phyloP scores from a whole-genome alignment of 1,139 yeast species.

The Candida glucosophila region DNA sequence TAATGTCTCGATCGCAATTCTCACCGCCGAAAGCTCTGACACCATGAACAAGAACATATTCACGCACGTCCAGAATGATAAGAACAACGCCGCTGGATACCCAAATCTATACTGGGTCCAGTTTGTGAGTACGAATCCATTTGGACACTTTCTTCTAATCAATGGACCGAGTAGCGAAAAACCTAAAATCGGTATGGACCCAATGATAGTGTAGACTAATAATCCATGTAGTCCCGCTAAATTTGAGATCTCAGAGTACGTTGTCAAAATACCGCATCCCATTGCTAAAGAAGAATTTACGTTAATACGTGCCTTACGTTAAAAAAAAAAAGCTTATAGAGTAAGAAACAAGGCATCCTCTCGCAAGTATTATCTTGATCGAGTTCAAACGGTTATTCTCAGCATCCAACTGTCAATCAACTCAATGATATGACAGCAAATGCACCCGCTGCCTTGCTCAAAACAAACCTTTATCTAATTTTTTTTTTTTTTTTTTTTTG shows the following conservation, averaged over 20 bases:
- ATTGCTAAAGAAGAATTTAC: constrained; percentile 51
- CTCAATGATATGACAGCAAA: constrained; percentile 9
- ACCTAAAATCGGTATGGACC: constrained; percentile 74
- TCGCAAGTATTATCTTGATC: constrained; percentile 87
- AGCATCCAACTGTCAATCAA: constrained; percentile 27
- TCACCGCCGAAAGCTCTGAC: constrained; percentile 75
- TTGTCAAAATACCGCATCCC: constrained; percentile 85
- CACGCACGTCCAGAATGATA: constrained; percentile 74
- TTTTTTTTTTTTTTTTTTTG: too few species aligned
- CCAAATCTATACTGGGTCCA: constrained; percentile 89
- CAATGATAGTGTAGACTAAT: constrained; percentile 71
- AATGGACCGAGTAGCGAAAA: constrained; percentile 80
- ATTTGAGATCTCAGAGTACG: constrained; percentile 83
- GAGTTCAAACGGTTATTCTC: constrained; percentile 79
- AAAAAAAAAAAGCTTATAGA: constrained; percentile 1
- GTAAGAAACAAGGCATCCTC: constrained; percentile 43
- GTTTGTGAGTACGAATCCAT: constrained; percentile 89
- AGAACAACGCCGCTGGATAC: constrained; percentile 56
- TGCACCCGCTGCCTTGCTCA: constrained; percentile 43
- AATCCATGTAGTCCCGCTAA: constrained; percentile 83
- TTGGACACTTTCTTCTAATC: constrained; percentile 72
- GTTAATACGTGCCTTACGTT: constrained; percentile 2
- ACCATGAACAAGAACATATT: constrained; percentile 86
- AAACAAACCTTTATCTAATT: too few species aligned
- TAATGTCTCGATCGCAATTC: constrained; percentile 65